Evolutionary conservation across 2,329 filamentous ascomycete species (phyloP), one percentile per base, ranked within the genome.

Genomic region (Neopestalotiopsis rosae): DNA sequence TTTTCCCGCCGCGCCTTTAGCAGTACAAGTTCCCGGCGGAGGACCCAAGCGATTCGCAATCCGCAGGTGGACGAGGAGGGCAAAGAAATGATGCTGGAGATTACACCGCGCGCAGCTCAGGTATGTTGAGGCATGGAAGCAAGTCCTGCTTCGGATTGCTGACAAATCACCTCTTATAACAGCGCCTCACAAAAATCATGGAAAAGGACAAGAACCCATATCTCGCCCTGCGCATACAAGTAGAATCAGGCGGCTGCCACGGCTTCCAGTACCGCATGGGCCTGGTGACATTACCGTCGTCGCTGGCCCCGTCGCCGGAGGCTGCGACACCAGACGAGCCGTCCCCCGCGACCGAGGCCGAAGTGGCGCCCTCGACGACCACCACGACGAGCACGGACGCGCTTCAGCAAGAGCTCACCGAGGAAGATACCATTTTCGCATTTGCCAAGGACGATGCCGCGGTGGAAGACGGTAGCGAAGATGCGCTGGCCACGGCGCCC

Each of bases 261-360:
- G 96, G 96, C 64, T 99, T 99, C 80, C 96, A 99, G 79, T 99
- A 99, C 78, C 84, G 97, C 61, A 97, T 99, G 93, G 93, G 91
- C 17, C 87, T 98, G 4, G 91, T 94, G 2, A 89, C 88, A 0
- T 81, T 91, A 1, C 89, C 89, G 1, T 74, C 77, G 0, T 13
- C 70, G 13, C 52, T 67, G 17, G 61, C 72, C 5, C 49, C 71
- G 38, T 70, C 72, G 2, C 63, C 5, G 74, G 78, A 17, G 67
- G 78, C 17, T 70, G 78, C 0, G 74, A 78, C 4, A 75, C 79
- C 6, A 76, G 17, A 57, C 12, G 42, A 45, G 17, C 81, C 1
- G 72, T 77, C 5, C 74, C 87, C 6, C 79, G 59, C 42, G 1
- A 56, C 71, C 14, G 71, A 71, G 20, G 61, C 69, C n/a, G 72